Evolutionary conservation across 192 early-diverging fungal genomes (phyloP).

Genomic region (Podochytrium sp.): DNA sequence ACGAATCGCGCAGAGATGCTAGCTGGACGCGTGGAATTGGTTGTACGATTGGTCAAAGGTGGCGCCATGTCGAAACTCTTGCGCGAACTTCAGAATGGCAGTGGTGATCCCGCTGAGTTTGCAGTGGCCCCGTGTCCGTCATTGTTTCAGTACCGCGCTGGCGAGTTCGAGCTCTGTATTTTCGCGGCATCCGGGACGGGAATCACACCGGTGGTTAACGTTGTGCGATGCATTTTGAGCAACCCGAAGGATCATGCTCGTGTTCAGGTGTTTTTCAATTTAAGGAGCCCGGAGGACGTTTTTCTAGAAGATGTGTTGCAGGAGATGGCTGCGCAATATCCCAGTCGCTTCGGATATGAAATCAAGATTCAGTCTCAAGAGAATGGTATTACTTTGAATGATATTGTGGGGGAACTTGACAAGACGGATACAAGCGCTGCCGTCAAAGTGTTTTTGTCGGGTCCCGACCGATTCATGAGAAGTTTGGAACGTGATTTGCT

Average conservation of each 20-base stretch:
- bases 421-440: not conserved
- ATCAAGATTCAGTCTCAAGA: too few relatives aligned
- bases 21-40: not conserved
- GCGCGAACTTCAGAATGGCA: not conserved
- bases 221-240: not conserved
- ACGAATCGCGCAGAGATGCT: not conserved
- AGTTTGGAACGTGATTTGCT: not conserved
- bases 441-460: not conserved
- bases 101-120: not conserved
- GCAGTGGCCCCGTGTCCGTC: not conserved
- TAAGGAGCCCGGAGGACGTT: not conserved
- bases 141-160: not conserved
- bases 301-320: not conserved
- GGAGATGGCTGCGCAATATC: not conserved
- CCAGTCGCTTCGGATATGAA: not conserved
- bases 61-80: not conserved
- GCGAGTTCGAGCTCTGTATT: not conserved
- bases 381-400: not conserved
- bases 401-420: not conserved
- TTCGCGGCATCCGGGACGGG: conserved; percentile 1
- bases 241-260: not conserved
- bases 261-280: not conserved
- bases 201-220: conserved; percentile 11
- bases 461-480: not conserved
- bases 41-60: not conserved